These are phyloP conservation scores for Immersiella caudata DNA, from an alignment of 495 filamentous ascomycete species.

Conservation along the genomic window DNA sequence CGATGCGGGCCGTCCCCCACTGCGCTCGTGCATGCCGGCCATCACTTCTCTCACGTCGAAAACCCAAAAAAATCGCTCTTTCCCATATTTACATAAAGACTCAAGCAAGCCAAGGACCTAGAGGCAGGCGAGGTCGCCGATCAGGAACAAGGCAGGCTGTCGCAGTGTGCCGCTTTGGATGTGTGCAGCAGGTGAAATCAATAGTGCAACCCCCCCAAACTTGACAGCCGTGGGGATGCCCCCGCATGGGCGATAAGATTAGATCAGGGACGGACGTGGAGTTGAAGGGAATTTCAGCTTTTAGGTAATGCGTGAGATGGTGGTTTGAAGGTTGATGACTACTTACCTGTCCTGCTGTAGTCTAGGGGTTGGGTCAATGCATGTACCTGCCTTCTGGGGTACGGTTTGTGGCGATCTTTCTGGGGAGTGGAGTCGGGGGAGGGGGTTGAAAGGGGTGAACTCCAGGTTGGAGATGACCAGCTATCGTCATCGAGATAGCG, in stretches of 20 bases:
- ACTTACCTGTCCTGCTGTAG: no score
- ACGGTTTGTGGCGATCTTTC: no score
- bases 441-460: no score
- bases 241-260: not conserved
- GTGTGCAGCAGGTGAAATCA: not conserved
- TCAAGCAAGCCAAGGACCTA: conserved; percentile 1
- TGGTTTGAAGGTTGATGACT: no score
- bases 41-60: not conserved
- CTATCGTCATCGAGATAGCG: no score
- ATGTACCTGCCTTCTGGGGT: no score
- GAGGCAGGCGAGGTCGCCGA: not conserved
- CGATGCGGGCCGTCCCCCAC: conserved; percentile 15
- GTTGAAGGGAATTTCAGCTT: not conserved
- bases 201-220: not conserved
- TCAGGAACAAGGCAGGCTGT: not conserved
- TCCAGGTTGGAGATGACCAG: no score
- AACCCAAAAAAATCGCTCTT: not conserved
- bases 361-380: no score
- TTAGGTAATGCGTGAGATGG: not conserved
- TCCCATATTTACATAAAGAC: not conserved
- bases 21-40: not conserved
- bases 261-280: not conserved
- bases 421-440: no score
- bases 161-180: not conserved
- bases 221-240: not conserved